phyloP scores from a whole-genome alignment of 169 alveolate species.

The Eimeria falciformis region DNA sequence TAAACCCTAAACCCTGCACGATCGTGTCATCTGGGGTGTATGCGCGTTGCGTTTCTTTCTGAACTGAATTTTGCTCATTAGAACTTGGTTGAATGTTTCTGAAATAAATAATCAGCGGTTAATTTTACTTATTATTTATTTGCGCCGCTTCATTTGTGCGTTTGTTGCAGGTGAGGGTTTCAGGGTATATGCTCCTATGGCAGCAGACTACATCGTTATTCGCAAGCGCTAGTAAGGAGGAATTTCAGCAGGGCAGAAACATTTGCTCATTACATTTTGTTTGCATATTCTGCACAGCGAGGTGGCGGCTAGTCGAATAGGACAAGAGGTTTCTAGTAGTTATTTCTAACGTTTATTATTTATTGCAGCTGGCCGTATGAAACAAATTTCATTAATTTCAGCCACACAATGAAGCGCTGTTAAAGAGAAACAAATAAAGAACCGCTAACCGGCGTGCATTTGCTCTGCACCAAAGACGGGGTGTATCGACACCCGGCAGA shows the following conservation, averaged over 20 bases:
- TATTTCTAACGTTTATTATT: no score
- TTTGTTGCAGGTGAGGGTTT: background rate
- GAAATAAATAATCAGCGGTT: background rate
- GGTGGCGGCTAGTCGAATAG: no score
- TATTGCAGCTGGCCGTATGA: background rate
- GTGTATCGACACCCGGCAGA: background rate
- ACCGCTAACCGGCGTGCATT: background rate
- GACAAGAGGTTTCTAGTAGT: no score
- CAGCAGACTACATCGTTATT: no score
- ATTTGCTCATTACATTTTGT: no score
- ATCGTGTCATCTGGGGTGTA: no score
- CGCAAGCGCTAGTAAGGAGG: no score
- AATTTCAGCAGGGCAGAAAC: no score
- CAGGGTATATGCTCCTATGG: background rate
- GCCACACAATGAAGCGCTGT: background rate
- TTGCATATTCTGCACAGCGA: no score
- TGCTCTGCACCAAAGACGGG: background rate
- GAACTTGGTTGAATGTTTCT: background rate
- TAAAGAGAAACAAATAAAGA: background rate
- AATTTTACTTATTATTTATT: no score
- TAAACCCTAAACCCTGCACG: background rate
- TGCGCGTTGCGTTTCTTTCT: background rate
- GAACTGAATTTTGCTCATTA: background rate
- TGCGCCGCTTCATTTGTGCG: background rate
- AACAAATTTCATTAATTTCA: background rate